Evolutionary conservation across 1,284 basidiomycete species (phyloP), one percentile per base, ranked within the genome.

Genomic region (Ganoderma resinaceum): DNA sequence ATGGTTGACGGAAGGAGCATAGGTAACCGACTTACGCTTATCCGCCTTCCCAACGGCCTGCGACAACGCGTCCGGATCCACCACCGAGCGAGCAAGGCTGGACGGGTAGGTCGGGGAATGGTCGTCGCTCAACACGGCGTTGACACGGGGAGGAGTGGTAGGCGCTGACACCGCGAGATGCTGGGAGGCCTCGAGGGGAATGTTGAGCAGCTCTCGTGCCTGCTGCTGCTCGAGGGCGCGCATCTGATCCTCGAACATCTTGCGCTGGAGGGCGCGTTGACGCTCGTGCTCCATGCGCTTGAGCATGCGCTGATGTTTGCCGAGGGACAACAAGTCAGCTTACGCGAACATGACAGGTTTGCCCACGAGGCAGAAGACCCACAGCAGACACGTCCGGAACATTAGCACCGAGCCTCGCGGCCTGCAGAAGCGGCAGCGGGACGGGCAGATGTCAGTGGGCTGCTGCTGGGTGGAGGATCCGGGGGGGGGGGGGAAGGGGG

Each of bases 221-320:
- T 98, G 96, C 79, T 96, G 92, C 74, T 95, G 93, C 81, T 98
- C 96, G 70, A 98, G 87, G 72, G 87, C 91, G 65, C 91, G 90
- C 93, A 97, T 97, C 81, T 97, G 95, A 75, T 96, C 94, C 80
- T 97, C 96, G 78, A 98, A 97, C 75, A 94, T 83, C 80, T 91
- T 93, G 77, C 95, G 91, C 80, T 97, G 96, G 66, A 94, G 81
- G 58, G 83, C 83, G 73, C 95, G 93, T 81, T 95, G 94, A 66
- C 92, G 88, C 80, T 97, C 95, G 78, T 97, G 95, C 80, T 97
- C 95, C 73, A 94, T 83, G 75, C 95, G 93, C 80, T 96, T 97
- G 77, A 95, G 85, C 71, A 96, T 90, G 73, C 93, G 92, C 93
- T 97, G 81, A 72, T 65, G 66, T 46, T 62, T 65, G 67, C 58